Conservation (phyloP, 2,329 filamentous ascomycete species). For the Mycosphaerella sp. region DNA sequence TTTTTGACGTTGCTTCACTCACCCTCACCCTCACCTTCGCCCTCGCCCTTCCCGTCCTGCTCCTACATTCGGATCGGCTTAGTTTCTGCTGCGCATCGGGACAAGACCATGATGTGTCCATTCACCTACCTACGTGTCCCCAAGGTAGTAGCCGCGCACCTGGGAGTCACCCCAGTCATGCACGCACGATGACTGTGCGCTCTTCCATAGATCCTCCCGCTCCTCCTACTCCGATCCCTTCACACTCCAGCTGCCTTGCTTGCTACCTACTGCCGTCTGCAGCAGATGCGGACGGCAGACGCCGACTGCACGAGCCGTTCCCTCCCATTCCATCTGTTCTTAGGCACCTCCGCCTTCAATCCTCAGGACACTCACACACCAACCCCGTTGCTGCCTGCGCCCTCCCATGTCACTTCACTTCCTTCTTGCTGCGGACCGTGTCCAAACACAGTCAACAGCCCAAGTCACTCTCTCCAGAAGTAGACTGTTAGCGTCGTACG, state of each 20-base stretch:
- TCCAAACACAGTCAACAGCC: background rate
- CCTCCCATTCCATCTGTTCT: background rate
- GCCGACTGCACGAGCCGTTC: background rate
- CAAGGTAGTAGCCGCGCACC: background rate
- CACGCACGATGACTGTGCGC: background rate
- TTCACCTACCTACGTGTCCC: background rate
- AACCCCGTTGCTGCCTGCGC: background rate
- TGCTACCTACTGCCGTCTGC: background rate
- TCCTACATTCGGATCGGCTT: no score
- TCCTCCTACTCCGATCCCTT: no score
- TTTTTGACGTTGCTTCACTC: background rate
- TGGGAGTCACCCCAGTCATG: background rate
- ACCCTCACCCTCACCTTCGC: no score
- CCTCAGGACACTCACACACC: background rate
- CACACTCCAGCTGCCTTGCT: no score
- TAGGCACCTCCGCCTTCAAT: background rate
- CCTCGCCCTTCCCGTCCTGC: no score
- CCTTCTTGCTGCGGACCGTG: background rate
- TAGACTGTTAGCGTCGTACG: slow-evolving; percentile 1
- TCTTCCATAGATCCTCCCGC: background rate
- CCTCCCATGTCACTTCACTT: slow-evolving; percentile 1
- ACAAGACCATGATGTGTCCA: background rate
- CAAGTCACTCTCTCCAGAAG: slow-evolving; percentile 1
- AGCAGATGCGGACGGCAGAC: background rate
- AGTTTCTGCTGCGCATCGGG: slow-evolving; percentile 1